Evolutionary conservation across 2,329 filamentous ascomycete genomes (phyloP).

Genomic region (Arthrobotrys sphaeroides): DNA sequence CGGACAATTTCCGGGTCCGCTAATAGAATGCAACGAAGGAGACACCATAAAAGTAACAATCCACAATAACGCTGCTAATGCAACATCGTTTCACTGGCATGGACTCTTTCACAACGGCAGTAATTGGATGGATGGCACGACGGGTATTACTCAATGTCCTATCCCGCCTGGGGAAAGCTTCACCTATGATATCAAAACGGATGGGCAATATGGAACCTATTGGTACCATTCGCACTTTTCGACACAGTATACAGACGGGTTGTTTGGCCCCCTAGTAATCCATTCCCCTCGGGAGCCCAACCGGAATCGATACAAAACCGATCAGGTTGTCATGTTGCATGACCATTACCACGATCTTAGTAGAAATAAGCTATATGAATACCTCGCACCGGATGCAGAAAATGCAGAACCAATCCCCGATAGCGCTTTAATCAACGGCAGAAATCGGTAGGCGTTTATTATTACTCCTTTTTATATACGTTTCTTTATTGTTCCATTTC

Average conservation of each 20-base stretch:
- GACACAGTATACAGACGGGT: slow-evolving; percentile 73
- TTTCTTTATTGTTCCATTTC: not conserved
- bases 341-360: slow-evolving; percentile 76
- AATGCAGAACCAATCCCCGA: slow-evolving; percentile 74
- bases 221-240: slow-evolving; percentile 74
- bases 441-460: slow-evolving; percentile 37
- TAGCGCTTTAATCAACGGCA: slow-evolving; percentile 71
- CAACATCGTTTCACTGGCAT: slow-evolving; percentile 78
- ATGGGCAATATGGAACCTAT: slow-evolving; percentile 65
- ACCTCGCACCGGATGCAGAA: slow-evolving; percentile 67
- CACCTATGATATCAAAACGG: slow-evolving; percentile 74
- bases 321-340: slow-evolving; percentile 73
- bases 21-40: slow-evolving; percentile 77
- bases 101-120: slow-evolving; percentile 81
- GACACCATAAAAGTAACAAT: slow-evolving; percentile 76
- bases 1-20: slow-evolving; percentile 76
- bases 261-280: slow-evolving; percentile 74
- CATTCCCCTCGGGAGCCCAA: slow-evolving; percentile 68
- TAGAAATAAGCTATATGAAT: slow-evolving; percentile 66
- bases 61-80: slow-evolving; percentile 73
- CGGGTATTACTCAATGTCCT: slow-evolving; percentile 73
- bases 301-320: slow-evolving; percentile 68
- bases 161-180: slow-evolving; percentile 72
- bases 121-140: slow-evolving; percentile 77
- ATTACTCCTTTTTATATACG: not conserved